Base-by-base conservation (phyloP, 225 moss, liverwort and hornwort genomes). In the Pseudoscleropodium purum region DNA sequence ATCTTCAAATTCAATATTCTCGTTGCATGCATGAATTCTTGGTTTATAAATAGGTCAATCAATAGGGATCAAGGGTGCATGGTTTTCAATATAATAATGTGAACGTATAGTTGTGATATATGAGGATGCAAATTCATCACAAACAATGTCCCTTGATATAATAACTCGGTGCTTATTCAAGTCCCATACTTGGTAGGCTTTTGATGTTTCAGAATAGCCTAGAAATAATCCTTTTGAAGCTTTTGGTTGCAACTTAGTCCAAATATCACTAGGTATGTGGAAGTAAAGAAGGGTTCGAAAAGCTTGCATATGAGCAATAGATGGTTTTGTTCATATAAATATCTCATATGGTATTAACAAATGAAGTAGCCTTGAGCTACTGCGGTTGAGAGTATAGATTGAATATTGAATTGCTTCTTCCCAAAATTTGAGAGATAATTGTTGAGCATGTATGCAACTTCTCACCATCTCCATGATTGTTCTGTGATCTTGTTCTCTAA, bases 11-110 rank as follows among this genome's bases (percentile, higher is more conserved):
- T 3, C 11, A 0, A 3, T 75, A 8, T 3, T 14, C 1, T 18
- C 0, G 47, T 4, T 30, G 0, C 1, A 1, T 47, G 4, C 3
- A 18, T 0, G 11, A 1, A 74, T 45, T 10, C 0, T 0, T 6
- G 3, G 0, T 2, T 18, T 31, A 18, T 47, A 0, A 0, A 19
- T 7, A 51, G 0, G 5, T 11, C 0, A 2, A 75, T 49, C 0
- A 31, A 0, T 0, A 39, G 2, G 18, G 4, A 19, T 1, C 47
- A 18, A 45, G 0, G 17, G 7, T 2, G 7, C 29, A 4, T 41
- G 4, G 2, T 29, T 11, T 41, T 61, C 11, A 13, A 61, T 18
- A 19, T 61, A 81, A 1, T 41, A 41, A 41, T 3, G 5, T 11
- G 39, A 61, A 29, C 2, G 2, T 0, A 3, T 6, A 1, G 43